Base-by-base conservation (phyloP, 2,329 filamentous ascomycete species). In the Lasiodiplodia sp. region DNA sequence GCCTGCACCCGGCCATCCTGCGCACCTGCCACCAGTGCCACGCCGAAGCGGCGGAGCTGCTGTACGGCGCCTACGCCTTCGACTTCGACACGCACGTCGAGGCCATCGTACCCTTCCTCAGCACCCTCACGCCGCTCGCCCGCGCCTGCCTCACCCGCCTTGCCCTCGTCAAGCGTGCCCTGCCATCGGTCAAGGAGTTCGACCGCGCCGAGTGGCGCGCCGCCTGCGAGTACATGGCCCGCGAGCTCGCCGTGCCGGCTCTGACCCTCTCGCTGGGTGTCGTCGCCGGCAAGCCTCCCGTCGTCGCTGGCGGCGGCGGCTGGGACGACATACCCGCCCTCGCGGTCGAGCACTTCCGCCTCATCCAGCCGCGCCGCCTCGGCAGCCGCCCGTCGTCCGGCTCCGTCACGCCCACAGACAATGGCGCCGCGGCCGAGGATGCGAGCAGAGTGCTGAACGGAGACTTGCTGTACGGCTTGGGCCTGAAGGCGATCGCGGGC, bases 21-120 rank as follows among this genome's bases (percentile, higher is more conserved):
- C 73, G 23, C 10, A 80, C 79, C 23, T 85, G 80, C 73, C 79
- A 80, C 51, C 80, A 81, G 66, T 79, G 89, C 63, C 81, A 89
- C 75, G 79, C 82, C 69, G 88, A 90, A 75, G 84, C 86, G n/a
- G 79, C 84, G 4, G 81, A 85, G 68, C 75, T 87, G 18, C 79
- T 91, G 3, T 91, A 90, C 76, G 81, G 80, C 8, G 79, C 76
- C 67, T 86, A 89, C 74, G 80, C 80, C 0, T 90, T 90, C 75
- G 84, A 86, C 72, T 91, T 91, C 75, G 85, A 85, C 70, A 82
- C 83, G 58, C 83, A 87, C 76, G 81, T 90, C 71, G 88, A 90
- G 76, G 87, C 88, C 18, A 82, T 88, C 6, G 82, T 85, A 0
- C 87, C 88, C 0, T 90, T 90, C 74, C 79, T 91, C 49, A 79